Evolutionary conservation across 2,329 filamentous ascomycete species (phyloP), one percentile per base, ranked within the genome.

Genomic region (Huntiella omanensis): DNA sequence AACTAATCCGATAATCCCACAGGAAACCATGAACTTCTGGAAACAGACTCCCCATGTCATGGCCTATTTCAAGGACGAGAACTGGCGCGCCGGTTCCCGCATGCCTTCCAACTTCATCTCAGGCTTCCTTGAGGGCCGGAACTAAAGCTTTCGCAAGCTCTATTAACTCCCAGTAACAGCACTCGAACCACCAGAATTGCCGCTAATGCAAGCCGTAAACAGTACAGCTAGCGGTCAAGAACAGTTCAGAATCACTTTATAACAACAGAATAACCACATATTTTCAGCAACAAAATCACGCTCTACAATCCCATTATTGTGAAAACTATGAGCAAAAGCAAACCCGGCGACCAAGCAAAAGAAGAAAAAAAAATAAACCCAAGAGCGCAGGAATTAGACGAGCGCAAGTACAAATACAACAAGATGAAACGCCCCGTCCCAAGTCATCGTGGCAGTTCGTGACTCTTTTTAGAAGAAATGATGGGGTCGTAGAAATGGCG

Each of bases 11-110:
- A 15, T 15, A 15, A 10, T 15, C 13, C 7, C 7, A 48, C 55
- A 95, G 87, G 91, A 98, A 72, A 98, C 83, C 46, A 77, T 98
- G 71, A 98, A 98, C 69, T 98, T 83, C 72, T 98, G 91, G 91
- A 94, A 95, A 67, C 91, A 98, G 66, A 72, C 87, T 52, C 83
- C 83, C 53, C 91, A 98, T 62, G 74, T 98, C 55, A 85, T 98
- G 74, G 86, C 91, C 57, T 98, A 94, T 66, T 98, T 96, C 73
- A 78, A 87, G 60, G 73, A 78, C 56, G 87, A 96, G 63, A 74
- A 71, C 63, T 74, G 75, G 60, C 66, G 84, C 77, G 69, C 84
- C 76, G 62, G 81, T 70, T 62, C 84, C 55, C 77, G 75, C 60
- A 66, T 95, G 64, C 88, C 88, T 35, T 76, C 76, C 57, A 91